Percentiles rank a stretch among this genome's conserved stretches.
phyloP scores from a whole-genome alignment of 306 rosid species.

The Leucaena leucocephala region DNA sequence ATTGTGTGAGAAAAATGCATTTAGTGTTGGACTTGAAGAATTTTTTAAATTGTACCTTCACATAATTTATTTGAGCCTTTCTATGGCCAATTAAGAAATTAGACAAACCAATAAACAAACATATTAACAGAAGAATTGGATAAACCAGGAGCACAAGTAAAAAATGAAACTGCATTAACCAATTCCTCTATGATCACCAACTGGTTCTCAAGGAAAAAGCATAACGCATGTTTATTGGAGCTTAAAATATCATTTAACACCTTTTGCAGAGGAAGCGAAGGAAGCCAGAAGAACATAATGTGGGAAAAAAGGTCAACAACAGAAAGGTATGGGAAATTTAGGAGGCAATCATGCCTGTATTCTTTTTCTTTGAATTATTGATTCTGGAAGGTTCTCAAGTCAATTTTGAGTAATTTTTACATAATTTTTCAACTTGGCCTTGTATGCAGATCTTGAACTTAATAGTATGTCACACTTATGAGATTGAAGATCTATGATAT shows the following conservation, averaged over 20 bases:
- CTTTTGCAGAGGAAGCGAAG: constrained; percentile 89
- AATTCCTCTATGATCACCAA: not conserved
- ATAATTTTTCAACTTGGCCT: constrained; percentile 21
- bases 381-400: constrained; percentile 11
- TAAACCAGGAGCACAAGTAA: not conserved
- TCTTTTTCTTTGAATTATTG: constrained; percentile 25
- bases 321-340: constrained; percentile 71
- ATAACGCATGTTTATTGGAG: constrained; percentile 30
- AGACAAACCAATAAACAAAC: not conserved
- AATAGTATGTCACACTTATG: not conserved
- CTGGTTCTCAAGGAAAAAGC: not conserved
- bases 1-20: constrained; percentile 22
- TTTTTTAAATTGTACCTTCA: constrained; percentile 17
- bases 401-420: constrained; percentile 21
- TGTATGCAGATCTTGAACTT: constrained; percentile 22
- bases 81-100: not conserved
- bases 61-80: constrained; percentile 30
- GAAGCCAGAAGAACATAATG: constrained; percentile 73
- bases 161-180: not conserved
- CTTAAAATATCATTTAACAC: constrained; percentile 33
- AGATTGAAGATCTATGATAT: constrained; percentile 20
- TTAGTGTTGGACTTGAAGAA: not conserved
- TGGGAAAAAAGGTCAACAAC: constrained; percentile 72
- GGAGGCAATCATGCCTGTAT: constrained; percentile 25
- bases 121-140: not conserved